Percentiles rank a stretch among this genome's conserved stretches.
Conservation (phyloP, 2,329 filamentous ascomycete genomes). For the Lachnellula subtilissima region DNA sequence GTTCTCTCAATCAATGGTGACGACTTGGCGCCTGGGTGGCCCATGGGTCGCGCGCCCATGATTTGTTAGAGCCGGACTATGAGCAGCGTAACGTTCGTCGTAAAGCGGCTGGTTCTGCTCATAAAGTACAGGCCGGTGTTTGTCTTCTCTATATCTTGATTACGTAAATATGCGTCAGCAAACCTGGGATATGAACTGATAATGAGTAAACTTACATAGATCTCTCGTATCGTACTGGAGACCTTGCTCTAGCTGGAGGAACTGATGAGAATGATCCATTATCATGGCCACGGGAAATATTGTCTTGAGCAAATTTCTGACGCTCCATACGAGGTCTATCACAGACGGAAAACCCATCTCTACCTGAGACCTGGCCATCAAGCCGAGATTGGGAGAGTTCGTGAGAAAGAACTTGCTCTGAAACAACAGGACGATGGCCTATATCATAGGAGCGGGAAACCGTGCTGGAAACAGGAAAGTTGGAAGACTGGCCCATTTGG, state of each 20-base stretch:
- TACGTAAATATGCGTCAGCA: constrained; percentile 14
- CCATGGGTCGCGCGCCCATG: not conserved
- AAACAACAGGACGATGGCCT: constrained; percentile 13
- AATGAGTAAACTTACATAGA: constrained; percentile 23
- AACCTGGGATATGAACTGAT: not conserved
- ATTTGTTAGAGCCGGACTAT: constrained; percentile 1
- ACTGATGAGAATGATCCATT: constrained; percentile 17
- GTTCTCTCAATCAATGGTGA: constrained; percentile 1
- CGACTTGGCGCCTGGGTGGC: constrained; percentile 17
- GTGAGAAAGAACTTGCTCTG: constrained; percentile 26
- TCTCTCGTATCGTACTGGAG: constrained; percentile 23
- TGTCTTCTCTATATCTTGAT: constrained; percentile 12
- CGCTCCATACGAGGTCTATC: constrained; percentile 11
- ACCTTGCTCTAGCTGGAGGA: constrained; percentile 18
- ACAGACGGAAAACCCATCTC: constrained; percentile 20
- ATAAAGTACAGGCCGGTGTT: constrained; percentile 9
- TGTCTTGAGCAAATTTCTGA: constrained; percentile 13
- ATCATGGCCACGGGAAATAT: constrained; percentile 13
- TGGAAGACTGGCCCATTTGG: constrained; percentile 17
- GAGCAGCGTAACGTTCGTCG: constrained; percentile 1
- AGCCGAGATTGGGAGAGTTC: constrained; percentile 29
- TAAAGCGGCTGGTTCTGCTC: constrained; percentile 5
- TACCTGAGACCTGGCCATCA: constrained; percentile 15
- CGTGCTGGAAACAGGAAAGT: constrained; percentile 17
- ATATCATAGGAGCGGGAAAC: constrained; percentile 22